Percentiles rank a stretch among this genome's conserved stretches.
Conservation (phyloP, 768 basidiomycete species). For the Lanmaoa rubissima region DNA sequence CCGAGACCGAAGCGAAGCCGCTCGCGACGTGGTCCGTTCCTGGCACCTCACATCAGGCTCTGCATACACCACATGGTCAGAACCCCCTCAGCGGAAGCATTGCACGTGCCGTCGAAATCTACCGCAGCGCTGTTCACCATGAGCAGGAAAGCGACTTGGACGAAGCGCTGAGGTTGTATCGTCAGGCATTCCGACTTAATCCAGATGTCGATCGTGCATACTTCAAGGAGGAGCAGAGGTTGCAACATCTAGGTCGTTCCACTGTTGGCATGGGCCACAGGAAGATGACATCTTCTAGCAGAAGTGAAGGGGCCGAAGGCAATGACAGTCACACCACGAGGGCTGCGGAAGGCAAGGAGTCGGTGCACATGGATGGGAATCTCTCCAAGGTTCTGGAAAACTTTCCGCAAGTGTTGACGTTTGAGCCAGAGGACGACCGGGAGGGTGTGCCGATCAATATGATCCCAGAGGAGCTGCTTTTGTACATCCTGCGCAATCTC, state of each 20-base stretch:
- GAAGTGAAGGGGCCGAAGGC: conserved; percentile 52
- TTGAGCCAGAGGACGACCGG: conserved; percentile 69
- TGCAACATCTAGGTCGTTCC: conserved; percentile 12
- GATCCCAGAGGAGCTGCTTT: conserved; percentile 76
- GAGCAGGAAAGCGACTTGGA: conserved; percentile 77
- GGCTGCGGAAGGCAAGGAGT: conserved; percentile 36
- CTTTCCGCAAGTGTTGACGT: conserved; percentile 51
- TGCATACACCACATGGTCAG: conserved; percentile 27
- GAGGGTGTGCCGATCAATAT: conserved; percentile 51
- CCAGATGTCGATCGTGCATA: conserved; percentile 74
- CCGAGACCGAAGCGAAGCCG: conserved; percentile 6
- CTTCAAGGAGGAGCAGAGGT: conserved; percentile 49
- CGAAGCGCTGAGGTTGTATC: conserved; percentile 72
- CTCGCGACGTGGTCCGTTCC: conserved; percentile 12
- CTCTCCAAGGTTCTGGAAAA: conserved; percentile 47
- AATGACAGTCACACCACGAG: conserved; percentile 77
- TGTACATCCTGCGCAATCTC: conserved; percentile 62
- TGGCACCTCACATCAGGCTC: conserved; percentile 12
- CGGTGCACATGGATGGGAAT: conserved; percentile 32
- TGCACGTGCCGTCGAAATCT: conserved; percentile 58
- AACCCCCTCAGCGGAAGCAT: conserved; percentile 36
- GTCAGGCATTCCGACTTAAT: conserved; percentile 76
- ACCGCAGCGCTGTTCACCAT: conserved; percentile 64
- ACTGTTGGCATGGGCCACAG: conserved; percentile 50
- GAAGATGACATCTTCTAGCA: conserved; percentile 81